phyloP scores from a whole-genome alignment of 805 yeast genomes.

The Kodamaea fukazawae region DNA sequence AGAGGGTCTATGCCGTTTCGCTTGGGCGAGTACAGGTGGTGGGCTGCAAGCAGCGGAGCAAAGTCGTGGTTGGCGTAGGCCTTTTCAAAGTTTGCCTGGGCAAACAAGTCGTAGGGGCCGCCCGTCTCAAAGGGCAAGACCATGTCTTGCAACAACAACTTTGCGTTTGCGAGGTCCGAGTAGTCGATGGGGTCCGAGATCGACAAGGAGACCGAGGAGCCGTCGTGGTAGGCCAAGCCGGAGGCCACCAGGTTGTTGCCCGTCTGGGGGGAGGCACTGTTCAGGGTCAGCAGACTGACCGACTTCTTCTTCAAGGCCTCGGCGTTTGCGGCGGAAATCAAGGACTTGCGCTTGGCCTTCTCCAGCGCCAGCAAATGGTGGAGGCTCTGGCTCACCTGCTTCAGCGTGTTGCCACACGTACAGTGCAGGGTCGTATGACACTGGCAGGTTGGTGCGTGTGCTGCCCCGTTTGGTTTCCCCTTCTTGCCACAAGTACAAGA shows the following conservation, averaged over 20 bases:
- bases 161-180: too few species aligned
- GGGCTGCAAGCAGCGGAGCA: too few species aligned
- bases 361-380: slow-evolving; percentile 15
- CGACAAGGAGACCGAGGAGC: too few species aligned
- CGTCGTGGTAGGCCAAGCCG: too few species aligned
- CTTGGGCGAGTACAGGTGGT: too few species aligned
- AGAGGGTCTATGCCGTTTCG: too few species aligned
- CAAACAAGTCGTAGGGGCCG: slow-evolving; percentile 3
- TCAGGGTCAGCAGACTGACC: background rate
- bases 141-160: background rate
- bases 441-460: slow-evolving; percentile 35
- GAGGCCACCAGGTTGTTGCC: too few species aligned
- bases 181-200: too few species aligned
- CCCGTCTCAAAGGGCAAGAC: slow-evolving; percentile 3
- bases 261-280: background rate
- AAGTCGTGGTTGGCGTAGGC: too few species aligned
- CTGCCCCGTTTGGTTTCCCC: slow-evolving; percentile 36
- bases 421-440: slow-evolving; percentile 42
- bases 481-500: slow-evolving; percentile 68
- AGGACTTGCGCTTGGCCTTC: slow-evolving; percentile 17
- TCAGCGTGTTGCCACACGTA: slow-evolving; percentile 26
- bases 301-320: slow-evolving; percentile 11
- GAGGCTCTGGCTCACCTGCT: slow-evolving; percentile 5
- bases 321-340: slow-evolving; percentile 15
- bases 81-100: background rate